phyloP scores from a whole-genome alignment of 176 grass and related monocot genomes.

The Lolium rigidum region DNA sequence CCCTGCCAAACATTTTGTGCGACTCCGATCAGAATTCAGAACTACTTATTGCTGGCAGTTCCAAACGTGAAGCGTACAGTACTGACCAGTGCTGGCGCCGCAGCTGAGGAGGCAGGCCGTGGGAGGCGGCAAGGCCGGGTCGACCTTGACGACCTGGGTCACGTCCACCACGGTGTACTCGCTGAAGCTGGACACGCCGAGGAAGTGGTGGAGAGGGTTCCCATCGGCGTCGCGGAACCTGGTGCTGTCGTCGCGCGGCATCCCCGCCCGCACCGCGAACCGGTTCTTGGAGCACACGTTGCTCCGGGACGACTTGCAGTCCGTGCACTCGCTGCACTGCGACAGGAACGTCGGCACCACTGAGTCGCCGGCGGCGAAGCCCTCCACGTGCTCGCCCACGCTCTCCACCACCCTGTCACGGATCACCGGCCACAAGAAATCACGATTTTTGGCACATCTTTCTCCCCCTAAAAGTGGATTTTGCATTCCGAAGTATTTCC shows the following conservation, averaged over 20 bases:
- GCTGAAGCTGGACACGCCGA: constrained; percentile 73
- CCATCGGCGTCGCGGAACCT: constrained; percentile 59
- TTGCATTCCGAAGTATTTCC: too few relatives aligned
- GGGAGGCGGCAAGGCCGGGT: constrained; percentile 44
- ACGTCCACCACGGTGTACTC: constrained; percentile 87
- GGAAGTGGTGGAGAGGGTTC: constrained; percentile 60
- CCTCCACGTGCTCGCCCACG: constrained; percentile 63
- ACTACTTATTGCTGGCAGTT: background rate
- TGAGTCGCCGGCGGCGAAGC: constrained; percentile 58
- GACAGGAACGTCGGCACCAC: constrained; percentile 75
- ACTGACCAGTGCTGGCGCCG: constrained; percentile 69
- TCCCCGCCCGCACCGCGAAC: constrained; percentile 48
- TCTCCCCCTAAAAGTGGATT: too few relatives aligned
- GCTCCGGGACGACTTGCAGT: constrained; percentile 76
- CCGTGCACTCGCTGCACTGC: constrained; percentile 79
- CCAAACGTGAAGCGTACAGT: background rate
- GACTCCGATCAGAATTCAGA: background rate
- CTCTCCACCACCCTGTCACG: constrained; percentile 80
- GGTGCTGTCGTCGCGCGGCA: constrained; percentile 61
- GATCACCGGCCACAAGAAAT: background rate
- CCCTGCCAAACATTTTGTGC: constrained; percentile 37
- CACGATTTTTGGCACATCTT: background rate
- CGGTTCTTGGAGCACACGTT: constrained; percentile 75
- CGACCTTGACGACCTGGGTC: constrained; percentile 58
- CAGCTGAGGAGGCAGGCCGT: constrained; percentile 82